phyloP scores from a whole-genome alignment of 164 flowering plant species.

The Magnolia kwangsiensis region DNA sequence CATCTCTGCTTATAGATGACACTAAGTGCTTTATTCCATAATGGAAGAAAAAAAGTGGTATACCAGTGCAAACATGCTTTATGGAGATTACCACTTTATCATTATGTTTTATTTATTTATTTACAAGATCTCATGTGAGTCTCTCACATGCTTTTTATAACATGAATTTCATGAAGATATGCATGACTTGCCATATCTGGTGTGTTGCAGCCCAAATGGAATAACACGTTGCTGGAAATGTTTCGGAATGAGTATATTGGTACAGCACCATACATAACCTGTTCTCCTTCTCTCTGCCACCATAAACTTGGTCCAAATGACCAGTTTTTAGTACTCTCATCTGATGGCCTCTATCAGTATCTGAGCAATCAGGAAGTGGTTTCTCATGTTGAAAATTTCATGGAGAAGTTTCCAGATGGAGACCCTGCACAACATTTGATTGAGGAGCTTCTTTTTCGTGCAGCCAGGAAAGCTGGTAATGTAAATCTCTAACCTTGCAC shows the following conservation, averaged over 20 bases:
- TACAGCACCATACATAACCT: slow-evolving; percentile 81
- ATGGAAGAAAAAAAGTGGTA: no score
- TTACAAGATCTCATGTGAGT: no score
- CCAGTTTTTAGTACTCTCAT: slow-evolving; percentile 91
- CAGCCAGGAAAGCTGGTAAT: slow-evolving; percentile 98
- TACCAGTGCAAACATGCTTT: not conserved
- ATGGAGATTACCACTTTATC: not conserved
- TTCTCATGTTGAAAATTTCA: slow-evolving; percentile 70
- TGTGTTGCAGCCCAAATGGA: slow-evolving; percentile 82
- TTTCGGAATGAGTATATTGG: slow-evolving; percentile 96
- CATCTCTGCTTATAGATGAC: no score
- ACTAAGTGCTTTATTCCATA: no score
- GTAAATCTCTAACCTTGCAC: not conserved
- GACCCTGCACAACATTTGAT: slow-evolving; percentile 98
- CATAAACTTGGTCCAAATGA: slow-evolving; percentile 75
- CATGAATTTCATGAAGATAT: slow-evolving; percentile 3
- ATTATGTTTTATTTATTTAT: no score
- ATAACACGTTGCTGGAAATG: slow-evolving; percentile 85
- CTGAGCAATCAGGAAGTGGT: slow-evolving; percentile 94
- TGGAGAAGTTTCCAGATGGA: slow-evolving; percentile 96
- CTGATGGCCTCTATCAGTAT: slow-evolving; percentile 96
- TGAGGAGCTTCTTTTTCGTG: slow-evolving; percentile 91
- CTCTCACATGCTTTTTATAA: not conserved
- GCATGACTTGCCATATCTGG: slow-evolving; percentile 12
- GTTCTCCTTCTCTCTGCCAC: slow-evolving; percentile 86